Evolutionary conservation across 495 filamentous ascomycete species (phyloP).

Genomic region (Penicillium argentinense): DNA sequence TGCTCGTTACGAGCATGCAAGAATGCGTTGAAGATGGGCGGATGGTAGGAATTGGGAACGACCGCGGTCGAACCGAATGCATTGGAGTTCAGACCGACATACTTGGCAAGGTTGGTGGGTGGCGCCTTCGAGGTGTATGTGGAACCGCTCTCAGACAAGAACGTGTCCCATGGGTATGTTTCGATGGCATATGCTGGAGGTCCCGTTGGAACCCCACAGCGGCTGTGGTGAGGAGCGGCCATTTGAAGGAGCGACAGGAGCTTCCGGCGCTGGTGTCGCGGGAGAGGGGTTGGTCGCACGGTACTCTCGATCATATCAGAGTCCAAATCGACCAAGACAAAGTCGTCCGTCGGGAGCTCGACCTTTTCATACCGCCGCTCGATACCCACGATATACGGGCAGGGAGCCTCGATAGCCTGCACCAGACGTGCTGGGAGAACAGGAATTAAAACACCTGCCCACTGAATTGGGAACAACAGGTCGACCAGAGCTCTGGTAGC

Average conservation of each 20-base stretch:
- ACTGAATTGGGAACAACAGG: conserved; percentile 86
- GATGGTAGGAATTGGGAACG: conserved; percentile 41
- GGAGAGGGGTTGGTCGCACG: conserved; percentile 67
- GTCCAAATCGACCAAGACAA: conserved; percentile 91
- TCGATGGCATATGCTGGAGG: conserved; percentile 94
- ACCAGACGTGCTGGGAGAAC: conserved; percentile 84
- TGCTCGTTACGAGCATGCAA: conserved; percentile 69
- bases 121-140: conserved; percentile 71
- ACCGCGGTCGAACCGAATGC: conserved; percentile 72
- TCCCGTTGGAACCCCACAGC: conserved; percentile 80
- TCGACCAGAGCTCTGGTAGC: conserved; percentile 79
- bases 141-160: conserved; percentile 79
- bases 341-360: conserved; percentile 93
- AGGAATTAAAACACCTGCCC: conserved; percentile 91
- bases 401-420: conserved; percentile 89
- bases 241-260: conserved; percentile 83
- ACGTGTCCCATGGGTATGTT: conserved; percentile 84
- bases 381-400: conserved; percentile 94
- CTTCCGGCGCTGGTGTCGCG: conserved; percentile 87
- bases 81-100: conserved; percentile 83
- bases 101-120: conserved; percentile 73
- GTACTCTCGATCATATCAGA: conserved; percentile 84
- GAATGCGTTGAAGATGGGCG: conserved; percentile 87
- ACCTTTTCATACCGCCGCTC: conserved; percentile 91
- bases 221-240: conserved; percentile 85